Evolutionary conservation across 2,329 filamentous ascomycete genomes (phyloP), one percentile per base, ranked within the genome.

Genomic region (Berkeleyomyces basicola): DNA sequence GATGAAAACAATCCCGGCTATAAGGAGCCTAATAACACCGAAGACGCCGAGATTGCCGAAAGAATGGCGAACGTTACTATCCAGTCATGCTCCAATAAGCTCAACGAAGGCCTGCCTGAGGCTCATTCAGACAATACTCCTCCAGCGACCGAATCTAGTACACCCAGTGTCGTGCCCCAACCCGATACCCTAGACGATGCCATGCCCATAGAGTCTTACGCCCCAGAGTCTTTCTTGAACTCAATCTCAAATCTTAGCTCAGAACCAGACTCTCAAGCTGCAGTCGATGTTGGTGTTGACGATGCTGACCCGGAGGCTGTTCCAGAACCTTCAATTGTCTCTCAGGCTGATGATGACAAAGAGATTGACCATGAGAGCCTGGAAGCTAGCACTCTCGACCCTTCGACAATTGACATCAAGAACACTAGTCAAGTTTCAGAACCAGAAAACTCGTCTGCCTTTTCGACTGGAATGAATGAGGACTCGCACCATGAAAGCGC

Each of bases 311-410:
- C 60, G 9, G 63, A 65, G 36, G 47, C 60, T 60, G 63, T 65
- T n/a, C 61, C 63, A 11, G 63, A 65, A n/a, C 60, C 61, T 23
- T 65, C 63, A 16, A 65, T 65, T 62, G 63, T 65, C 7, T 65
- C 63, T 37, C 60, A 65, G 31, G 63, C 63, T 23, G 63, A 65
- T 47, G 63, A 65, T 16, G 63, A 64, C 31, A 57, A 33, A 11
- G 63, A 65, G 4, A 47, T 62, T 31, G 62, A 61, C 61, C 61
- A 61, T 7, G 61, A 65, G 31, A 62, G 60, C 23, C 49, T 65
- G 5, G 63, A 65, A 37, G 37, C 61, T 11, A 58, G 47, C 7
- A 65, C 63, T 1, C 61, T 61, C 16, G 60, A 65, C 33, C 60
- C 57, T 1, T 65, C 63, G 4, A 63, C 62, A 14, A 40, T 65